These are phyloP conservation scores for Plasmodiophora brassicae DNA, from an alignment of 208 protist species.

Conservation along the genomic window DNA sequence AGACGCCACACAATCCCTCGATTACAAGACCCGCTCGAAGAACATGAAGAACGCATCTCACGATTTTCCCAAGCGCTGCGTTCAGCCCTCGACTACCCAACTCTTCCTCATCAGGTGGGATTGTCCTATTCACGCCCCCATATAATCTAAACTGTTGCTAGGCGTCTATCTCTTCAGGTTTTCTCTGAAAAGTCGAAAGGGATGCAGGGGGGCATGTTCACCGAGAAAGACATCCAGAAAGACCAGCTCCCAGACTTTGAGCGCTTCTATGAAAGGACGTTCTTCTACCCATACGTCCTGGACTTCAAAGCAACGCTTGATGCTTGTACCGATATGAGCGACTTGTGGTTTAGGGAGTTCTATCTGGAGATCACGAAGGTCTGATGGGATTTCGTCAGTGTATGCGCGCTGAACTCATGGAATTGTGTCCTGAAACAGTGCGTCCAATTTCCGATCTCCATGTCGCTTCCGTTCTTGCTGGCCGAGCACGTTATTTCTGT, in stretches of 20 bases:
- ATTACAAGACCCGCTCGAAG: slow-evolving; percentile 31
- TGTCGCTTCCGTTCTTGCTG: slow-evolving; percentile 45
- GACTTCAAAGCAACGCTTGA: slow-evolving; percentile 37
- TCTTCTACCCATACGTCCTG: slow-evolving; percentile 38
- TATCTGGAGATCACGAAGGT: slow-evolving; percentile 47
- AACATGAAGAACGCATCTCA: not conserved
- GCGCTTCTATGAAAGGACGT: slow-evolving; percentile 11
- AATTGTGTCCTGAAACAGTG: not conserved
- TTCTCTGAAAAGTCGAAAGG: slow-evolving; percentile 21
- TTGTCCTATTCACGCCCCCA: not conserved
- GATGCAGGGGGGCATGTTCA: slow-evolving; percentile 37
- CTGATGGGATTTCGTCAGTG: not conserved
- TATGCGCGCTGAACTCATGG: not conserved
- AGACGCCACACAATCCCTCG: not conserved
- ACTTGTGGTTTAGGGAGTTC: slow-evolving; percentile 43
- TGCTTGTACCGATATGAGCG: slow-evolving; percentile 32
- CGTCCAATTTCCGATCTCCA: slow-evolving; percentile 43
- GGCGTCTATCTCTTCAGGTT: slow-evolving; percentile 4
- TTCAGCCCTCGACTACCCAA: slow-evolving; percentile 27
- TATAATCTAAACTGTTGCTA: not conserved
- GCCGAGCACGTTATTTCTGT: slow-evolving; percentile 29
- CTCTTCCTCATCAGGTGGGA: slow-evolving; percentile 27
- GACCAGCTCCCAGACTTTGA: slow-evolving; percentile 34
- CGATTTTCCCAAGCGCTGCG: slow-evolving; percentile 36
- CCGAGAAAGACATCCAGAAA: slow-evolving; percentile 27